Evolutionary conservation across 768 basidiomycete genomes (phyloP).

Genomic region (Termitomyces sp.): DNA sequence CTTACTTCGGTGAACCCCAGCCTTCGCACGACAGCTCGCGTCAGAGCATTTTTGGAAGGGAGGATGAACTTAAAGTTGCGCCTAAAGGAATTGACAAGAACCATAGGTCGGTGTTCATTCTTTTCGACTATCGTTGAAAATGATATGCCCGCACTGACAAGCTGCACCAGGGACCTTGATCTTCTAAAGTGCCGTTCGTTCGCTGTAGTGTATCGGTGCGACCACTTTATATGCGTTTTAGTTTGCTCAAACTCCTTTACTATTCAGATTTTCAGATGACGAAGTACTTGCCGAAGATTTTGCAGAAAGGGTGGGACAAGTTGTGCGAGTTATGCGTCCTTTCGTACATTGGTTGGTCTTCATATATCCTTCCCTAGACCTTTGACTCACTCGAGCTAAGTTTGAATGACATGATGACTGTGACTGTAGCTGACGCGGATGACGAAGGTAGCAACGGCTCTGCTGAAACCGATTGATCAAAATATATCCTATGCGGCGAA

Average conservation of each 20-base stretch:
- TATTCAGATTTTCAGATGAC: conserved; percentile 45
- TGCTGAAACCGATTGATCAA: neutral
- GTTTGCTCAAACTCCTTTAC: neutral
- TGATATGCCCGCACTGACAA: neutral
- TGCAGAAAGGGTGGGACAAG: conserved; percentile 49
- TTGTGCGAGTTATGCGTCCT: conserved; percentile 56
- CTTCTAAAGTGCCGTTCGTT: conserved; percentile 81
- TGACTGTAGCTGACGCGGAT: conserved; percentile 21
- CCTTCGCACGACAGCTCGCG: conserved; percentile 57
- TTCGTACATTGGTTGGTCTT: conserved; percentile 71
- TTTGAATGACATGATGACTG: conserved; percentile 68
- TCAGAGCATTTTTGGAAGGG: conserved; percentile 78
- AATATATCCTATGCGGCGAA: neutral
- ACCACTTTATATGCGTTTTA: conserved; percentile 15
- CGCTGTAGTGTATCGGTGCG: conserved; percentile 59
- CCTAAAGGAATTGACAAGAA: conserved; percentile 87
- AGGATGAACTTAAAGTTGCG: conserved; percentile 86
- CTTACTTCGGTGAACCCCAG: conserved; percentile 67
- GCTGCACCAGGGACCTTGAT: conserved; percentile 72
- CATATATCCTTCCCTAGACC: neutral
- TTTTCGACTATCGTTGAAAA: neutral
- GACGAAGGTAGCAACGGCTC: conserved; percentile 4
- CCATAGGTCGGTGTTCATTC: conserved; percentile 48
- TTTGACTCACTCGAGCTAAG: conserved; percentile 24
- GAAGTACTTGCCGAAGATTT: conserved; percentile 69